Conservation (phyloP, 441 rosid genomes). For the Mallotus repandus region DNA sequence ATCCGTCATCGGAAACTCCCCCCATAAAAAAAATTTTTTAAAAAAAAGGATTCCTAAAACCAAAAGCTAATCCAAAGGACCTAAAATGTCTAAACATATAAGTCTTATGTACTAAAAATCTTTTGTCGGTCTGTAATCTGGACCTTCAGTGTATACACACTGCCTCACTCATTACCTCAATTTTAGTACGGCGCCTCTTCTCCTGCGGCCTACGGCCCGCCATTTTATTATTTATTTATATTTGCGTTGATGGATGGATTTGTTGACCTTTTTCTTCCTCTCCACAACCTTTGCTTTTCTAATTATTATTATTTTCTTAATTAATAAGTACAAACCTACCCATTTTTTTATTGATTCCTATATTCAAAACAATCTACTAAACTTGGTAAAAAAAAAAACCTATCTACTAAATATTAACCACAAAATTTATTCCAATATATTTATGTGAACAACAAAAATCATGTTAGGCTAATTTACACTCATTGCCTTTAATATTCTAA, state of each 20-base stretch:
- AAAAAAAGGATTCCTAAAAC: neutral
- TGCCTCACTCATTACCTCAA: neutral
- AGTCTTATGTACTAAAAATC: neutral
- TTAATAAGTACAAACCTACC: too few species aligned
- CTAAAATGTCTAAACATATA: constrained; percentile 16
- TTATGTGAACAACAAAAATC: too few species aligned
- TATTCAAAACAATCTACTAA: too few species aligned
- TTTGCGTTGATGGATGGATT: neutral
- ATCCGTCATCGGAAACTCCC: neutral
- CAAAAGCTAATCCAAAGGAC: neutral
- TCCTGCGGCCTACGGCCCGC: constrained; percentile 35
- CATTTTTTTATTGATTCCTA: too few species aligned
- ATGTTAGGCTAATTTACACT: too few species aligned
- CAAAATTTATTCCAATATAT: too few species aligned
- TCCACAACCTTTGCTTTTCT: too few species aligned
- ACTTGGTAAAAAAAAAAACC: too few species aligned
- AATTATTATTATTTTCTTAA: too few species aligned
- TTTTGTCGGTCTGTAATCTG: neutral
- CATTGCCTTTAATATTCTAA: too few species aligned
- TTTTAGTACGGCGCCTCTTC: constrained; percentile 14
- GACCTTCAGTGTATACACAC: neutral
- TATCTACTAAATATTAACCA: too few species aligned
- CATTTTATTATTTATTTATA: neutral
- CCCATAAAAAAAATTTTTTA: neutral
- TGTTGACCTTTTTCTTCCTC: neutral